These are phyloP conservation scores for Trypanosoma lewisi DNA, from an alignment of 208 protist species.

Conservation along the genomic window DNA sequence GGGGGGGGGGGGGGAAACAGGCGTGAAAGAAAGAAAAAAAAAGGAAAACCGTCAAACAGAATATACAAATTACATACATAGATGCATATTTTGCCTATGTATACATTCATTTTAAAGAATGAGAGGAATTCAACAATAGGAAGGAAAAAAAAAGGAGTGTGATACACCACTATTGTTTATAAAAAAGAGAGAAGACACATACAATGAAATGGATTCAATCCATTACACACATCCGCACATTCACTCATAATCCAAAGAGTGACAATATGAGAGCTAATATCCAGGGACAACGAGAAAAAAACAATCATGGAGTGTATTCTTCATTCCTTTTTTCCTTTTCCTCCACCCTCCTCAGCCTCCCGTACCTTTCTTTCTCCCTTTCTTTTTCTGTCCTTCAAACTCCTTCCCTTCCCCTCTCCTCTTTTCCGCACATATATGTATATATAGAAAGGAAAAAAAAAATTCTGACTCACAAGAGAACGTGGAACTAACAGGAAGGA, in stretches of 20 bases:
- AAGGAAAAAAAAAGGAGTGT: too few species aligned
- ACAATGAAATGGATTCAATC: neutral
- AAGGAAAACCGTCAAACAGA: slow-evolving; percentile 7
- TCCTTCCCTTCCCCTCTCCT: neutral
- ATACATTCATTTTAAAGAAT: neutral
- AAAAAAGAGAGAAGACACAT: neutral
- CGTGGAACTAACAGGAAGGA: neutral
- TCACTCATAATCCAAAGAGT: neutral
- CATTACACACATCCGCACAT: neutral
- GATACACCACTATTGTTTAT: too few species aligned
- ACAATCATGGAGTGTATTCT: too few species aligned
- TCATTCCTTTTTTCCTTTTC: neutral
- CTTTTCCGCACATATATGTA: neutral
- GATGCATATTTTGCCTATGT: neutral
- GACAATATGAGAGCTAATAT: too few species aligned
- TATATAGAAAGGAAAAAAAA: too few species aligned
- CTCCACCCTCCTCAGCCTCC: too few species aligned
- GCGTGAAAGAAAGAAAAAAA: slow-evolving; percentile 25
- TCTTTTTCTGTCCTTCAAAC: neutral
- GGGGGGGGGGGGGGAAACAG: neutral
- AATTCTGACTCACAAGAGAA: neutral
- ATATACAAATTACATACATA: neutral
- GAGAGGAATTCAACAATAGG: neutral
- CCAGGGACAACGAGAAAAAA: too few species aligned
- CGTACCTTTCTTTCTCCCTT: too few species aligned